Evolutionary conservation across 257 asterid species (phyloP).

Genomic region (Nicotiana sylvestris): DNA sequence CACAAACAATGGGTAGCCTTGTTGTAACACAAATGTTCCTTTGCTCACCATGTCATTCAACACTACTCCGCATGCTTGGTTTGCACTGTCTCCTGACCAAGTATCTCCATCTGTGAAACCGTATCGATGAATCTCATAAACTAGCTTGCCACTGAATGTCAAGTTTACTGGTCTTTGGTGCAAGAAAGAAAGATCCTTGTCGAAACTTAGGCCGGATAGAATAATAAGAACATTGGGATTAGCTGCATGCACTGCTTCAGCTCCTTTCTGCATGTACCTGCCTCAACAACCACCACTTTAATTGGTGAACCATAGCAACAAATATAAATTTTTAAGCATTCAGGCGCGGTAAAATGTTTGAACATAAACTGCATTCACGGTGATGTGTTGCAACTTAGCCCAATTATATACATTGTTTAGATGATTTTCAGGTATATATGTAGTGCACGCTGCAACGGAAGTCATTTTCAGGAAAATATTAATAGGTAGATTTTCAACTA

Average conservation of each 20-base stretch:
- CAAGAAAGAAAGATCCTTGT: conserved; percentile 67
- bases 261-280: conserved; percentile 84
- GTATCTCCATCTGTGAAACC: conserved; percentile 65
- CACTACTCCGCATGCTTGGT: conserved; percentile 73
- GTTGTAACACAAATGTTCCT: conserved; percentile 59
- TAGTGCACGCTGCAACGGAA: no score
- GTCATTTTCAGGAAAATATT: no score
- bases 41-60: conserved; percentile 36
- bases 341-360: no score
- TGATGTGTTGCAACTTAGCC: no score
- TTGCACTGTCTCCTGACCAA: conserved; percentile 64
- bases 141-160: conserved; percentile 57
- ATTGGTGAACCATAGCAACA: no score
- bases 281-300: background rate
- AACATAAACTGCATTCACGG: no score
- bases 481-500: no score
- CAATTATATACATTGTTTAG: no score
- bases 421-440: no score
- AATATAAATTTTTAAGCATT: no score
- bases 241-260: conserved; percentile 83
- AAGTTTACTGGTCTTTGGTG: conserved; percentile 36
- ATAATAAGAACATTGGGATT: conserved; percentile 70
- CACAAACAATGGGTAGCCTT: conserved; percentile 86
- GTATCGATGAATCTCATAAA: conserved; percentile 83
- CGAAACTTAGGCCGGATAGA: conserved; percentile 67